Evolutionary conservation across 2,329 filamentous ascomycete genomes (phyloP).

Genomic region (Colletotrichum filicis): DNA sequence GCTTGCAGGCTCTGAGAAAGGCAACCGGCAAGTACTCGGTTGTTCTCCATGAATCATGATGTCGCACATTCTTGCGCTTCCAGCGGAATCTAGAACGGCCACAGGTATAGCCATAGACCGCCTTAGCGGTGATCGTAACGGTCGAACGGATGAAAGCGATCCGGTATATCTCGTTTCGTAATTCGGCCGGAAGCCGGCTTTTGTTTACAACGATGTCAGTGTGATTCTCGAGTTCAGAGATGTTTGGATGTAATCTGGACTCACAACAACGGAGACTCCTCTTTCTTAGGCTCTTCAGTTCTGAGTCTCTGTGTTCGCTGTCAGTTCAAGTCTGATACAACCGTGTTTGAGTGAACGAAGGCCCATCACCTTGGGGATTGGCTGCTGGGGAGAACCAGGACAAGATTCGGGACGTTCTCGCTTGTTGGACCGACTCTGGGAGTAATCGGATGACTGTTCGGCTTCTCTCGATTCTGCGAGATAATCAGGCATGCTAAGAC

Average conservation of each 20-base stretch:
- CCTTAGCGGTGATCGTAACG: neutral
- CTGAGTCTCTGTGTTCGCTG: neutral
- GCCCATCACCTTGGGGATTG: neutral
- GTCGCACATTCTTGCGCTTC: neutral
- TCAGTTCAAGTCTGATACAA: neutral
- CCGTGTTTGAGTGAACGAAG: neutral
- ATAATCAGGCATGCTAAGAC: neutral
- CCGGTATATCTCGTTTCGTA: neutral
- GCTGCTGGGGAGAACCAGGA: neutral
- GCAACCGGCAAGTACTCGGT: neutral
- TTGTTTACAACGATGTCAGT: neutral
- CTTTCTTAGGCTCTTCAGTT: neutral
- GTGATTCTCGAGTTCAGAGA: neutral
- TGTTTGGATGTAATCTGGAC: neutral
- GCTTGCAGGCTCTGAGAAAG: neutral
- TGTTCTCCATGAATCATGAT: neutral
- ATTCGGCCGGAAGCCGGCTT: neutral
- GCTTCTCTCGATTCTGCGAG: neutral
- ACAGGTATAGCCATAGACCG: neutral
- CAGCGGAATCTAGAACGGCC: neutral
- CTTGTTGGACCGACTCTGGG: neutral
- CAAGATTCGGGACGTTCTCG: neutral
- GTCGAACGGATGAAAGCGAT: neutral
- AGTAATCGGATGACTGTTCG: neutral
- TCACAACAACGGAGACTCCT: neutral